These are phyloP conservation scores for Aquilaria sinensis DNA, from an alignment of 345 rosid genomes.

Conservation along the genomic window DNA sequence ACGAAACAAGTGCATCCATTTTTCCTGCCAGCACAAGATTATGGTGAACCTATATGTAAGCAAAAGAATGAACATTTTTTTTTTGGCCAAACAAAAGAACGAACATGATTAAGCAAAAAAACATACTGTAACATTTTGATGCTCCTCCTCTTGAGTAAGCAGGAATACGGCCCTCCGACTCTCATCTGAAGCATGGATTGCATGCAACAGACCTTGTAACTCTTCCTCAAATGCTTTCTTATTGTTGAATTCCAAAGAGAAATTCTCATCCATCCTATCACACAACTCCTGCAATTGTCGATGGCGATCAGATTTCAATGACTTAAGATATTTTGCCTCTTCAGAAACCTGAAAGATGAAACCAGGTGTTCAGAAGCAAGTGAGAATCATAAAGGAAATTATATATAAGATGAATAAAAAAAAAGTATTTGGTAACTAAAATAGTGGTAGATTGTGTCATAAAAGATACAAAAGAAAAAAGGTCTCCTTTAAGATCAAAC, in stretches of 20 bases:
- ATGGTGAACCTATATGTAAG: background rate
- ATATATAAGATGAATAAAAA: no score
- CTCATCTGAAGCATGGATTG: slow-evolving; percentile 73
- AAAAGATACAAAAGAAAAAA: no score
- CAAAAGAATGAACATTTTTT: slow-evolving; percentile 7
- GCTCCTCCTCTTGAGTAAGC: slow-evolving; percentile 75
- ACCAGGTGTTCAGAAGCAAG: background rate
- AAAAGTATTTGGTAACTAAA: no score
- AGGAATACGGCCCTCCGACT: slow-evolving; percentile 62
- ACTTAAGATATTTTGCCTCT: slow-evolving; percentile 67
- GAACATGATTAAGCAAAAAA: background rate
- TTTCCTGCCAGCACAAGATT: slow-evolving; percentile 43
- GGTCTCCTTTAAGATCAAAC: no score
- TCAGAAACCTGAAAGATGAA: slow-evolving; percentile 52
- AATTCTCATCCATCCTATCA: slow-evolving; percentile 56
- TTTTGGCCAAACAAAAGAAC: slow-evolving; percentile 6
- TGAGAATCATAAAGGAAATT: no score
- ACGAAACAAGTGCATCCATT: slow-evolving; percentile 95
- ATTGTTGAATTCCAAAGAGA: slow-evolving; percentile 41
- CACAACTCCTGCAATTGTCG: slow-evolving; percentile 60
- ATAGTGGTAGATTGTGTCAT: no score
- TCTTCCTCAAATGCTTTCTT: slow-evolving; percentile 77
- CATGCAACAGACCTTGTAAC: slow-evolving; percentile 47
- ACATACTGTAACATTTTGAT: slow-evolving; percentile 80
- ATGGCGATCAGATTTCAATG: slow-evolving; percentile 57